Evolutionary conservation across 768 basidiomycete species (phyloP).

Genomic region (Udeniomyces megalosporus): DNA sequence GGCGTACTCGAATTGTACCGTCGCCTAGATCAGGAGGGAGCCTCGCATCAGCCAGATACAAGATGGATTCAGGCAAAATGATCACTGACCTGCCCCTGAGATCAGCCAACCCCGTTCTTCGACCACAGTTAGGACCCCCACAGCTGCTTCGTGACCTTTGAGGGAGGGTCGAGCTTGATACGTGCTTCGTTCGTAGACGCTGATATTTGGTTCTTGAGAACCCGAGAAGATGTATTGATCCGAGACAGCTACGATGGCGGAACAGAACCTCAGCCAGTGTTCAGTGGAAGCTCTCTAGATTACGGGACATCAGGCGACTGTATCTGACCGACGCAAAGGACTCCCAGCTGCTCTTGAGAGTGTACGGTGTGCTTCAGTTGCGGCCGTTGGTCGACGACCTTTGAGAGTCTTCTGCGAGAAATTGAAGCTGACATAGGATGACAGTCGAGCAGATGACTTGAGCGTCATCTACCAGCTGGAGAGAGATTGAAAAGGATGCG

Average conservation of each 20-base stretch:
- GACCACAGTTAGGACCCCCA: conserved; percentile 1
- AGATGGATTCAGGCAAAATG: background rate
- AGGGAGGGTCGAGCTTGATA: background rate
- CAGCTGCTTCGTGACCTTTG: conserved; percentile 4
- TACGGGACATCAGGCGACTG: background rate
- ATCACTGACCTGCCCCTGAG: conserved; percentile 2
- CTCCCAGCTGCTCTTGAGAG: background rate
- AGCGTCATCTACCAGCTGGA: too few species aligned
- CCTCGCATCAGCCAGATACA: too few species aligned
- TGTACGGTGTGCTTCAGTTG: conserved; percentile 9
- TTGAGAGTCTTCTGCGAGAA: background rate
- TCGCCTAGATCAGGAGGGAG: background rate
- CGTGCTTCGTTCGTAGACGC: conserved; percentile 1
- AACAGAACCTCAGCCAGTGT: too few species aligned
- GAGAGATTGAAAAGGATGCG: too few species aligned
- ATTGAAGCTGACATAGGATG: background rate
- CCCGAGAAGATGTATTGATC: conserved; percentile 9
- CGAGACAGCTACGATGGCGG: background rate
- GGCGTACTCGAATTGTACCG: conserved; percentile 3
- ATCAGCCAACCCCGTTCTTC: conserved; percentile 15
- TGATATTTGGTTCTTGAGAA: conserved; percentile 5
- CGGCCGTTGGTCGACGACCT: background rate
- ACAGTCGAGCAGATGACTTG: too few species aligned
- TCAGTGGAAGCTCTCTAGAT: too few species aligned
- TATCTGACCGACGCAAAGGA: conserved; percentile 5